Evolutionary conservation across 2,329 filamentous ascomycete genomes (phyloP).

Genomic region (Mariannaea sp.): DNA sequence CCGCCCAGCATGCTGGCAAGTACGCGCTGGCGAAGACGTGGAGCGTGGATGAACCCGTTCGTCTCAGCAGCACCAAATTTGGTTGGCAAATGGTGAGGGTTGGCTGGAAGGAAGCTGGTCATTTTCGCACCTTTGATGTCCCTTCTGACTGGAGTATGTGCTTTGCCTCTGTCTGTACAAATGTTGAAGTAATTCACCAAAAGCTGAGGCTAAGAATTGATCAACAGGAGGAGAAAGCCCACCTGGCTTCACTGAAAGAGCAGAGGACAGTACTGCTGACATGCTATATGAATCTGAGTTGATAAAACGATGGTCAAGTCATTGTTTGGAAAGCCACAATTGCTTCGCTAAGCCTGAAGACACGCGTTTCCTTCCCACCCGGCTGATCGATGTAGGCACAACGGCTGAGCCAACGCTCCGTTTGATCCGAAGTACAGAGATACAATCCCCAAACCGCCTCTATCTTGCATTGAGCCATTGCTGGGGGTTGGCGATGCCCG

Average conservation of each 20-base stretch:
- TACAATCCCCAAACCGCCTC: not conserved
- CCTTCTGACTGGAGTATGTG: constrained; percentile 11
- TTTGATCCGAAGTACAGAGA: not conserved
- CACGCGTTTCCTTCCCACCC: constrained; percentile 3
- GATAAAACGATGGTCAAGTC: constrained; percentile 8
- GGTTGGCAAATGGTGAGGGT: constrained; percentile 2
- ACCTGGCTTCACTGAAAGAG: not conserved
- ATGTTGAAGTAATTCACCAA: too few relatives aligned
- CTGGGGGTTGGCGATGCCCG: constrained; percentile 13
- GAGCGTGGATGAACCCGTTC: not conserved
- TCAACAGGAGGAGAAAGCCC: not conserved
- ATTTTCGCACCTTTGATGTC: not conserved
- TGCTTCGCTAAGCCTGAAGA: not conserved
- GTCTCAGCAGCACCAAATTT: constrained; percentile 11
- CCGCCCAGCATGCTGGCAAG: constrained; percentile 2
- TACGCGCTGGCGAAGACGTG: not conserved
- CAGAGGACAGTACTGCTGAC: not conserved
- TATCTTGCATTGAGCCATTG: constrained; percentile 18
- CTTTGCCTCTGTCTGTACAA: too few relatives aligned
- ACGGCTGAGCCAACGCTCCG: not conserved
- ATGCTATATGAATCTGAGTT: not conserved
- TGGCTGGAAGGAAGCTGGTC: constrained; percentile 4
- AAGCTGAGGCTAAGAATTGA: too few relatives aligned
- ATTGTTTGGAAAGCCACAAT: constrained; percentile 1
- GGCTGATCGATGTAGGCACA: constrained; percentile 11